A percentile compares a stretch with the other conserved stretches of the same genome.
phyloP scores from a whole-genome alignment of 441 rosid genomes.

The Kokia cookei region DNA sequence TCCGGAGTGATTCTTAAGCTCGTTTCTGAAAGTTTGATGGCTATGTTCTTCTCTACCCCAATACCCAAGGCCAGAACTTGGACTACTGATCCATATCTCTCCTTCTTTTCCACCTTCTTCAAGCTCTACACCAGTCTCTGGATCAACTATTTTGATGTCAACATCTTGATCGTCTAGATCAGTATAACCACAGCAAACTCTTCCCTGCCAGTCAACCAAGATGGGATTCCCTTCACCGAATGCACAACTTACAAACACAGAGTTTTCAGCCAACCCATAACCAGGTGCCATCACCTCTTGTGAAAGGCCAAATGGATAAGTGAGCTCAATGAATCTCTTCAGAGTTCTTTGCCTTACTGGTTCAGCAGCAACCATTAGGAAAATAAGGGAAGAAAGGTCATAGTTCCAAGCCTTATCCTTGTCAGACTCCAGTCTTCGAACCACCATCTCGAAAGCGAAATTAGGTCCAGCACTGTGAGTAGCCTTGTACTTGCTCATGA shows the following conservation, averaged over 20 bases:
- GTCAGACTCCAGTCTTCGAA: constrained; percentile 52
- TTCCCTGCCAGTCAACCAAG: constrained; percentile 64
- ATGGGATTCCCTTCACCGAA: constrained; percentile 56
- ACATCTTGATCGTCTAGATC: constrained; percentile 33
- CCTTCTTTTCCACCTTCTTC: constrained; percentile 54
- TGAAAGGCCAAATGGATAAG: constrained; percentile 51
- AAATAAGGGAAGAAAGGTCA: constrained; percentile 61
- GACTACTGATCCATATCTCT: constrained; percentile 70
- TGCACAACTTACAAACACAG: constrained; percentile 72
- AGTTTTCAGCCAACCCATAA: constrained; percentile 74
- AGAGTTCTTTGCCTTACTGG: constrained; percentile 63
- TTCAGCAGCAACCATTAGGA: constrained; percentile 77
- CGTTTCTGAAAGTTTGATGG: constrained; percentile 45
- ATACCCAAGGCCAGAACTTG: constrained; percentile 62
- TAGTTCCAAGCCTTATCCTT: constrained; percentile 28
- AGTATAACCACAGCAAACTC: constrained; percentile 62
- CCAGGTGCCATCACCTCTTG: constrained; percentile 76
- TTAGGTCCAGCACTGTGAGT: constrained; percentile 78
- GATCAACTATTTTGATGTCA: constrained; percentile 50
- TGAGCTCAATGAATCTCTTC: constrained; percentile 51
- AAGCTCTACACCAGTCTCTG: constrained; percentile 40
- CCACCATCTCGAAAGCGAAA: constrained; percentile 58
- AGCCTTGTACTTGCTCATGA: constrained; percentile 45
- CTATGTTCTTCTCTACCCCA: constrained; percentile 64
- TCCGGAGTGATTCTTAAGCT: constrained; percentile 31